Evolutionary conservation across 2,329 filamentous ascomycete species (phyloP), one percentile per base, ranked within the genome.

Genomic region (Ceratocystis papillata): DNA sequence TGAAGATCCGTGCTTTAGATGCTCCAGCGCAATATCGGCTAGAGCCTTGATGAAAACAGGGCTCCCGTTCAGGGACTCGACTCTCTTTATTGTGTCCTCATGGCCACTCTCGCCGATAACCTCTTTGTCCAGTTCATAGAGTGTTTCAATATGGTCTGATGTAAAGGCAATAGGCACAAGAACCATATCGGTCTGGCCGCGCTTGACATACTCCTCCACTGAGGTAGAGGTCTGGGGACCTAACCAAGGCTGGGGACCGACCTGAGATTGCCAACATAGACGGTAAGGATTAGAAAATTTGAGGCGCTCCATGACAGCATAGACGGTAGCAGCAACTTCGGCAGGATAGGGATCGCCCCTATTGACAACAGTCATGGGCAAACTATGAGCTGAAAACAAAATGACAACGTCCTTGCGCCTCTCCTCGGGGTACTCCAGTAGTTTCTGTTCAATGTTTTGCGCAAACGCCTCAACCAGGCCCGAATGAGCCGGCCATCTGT

Each of bases 351-450:
- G 89, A 72, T 99, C 94, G 68, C 94, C 86, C 80, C 93, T 83
- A 77, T 99, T 99, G 65, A 99, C 92, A 7, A 99, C 94, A 65
- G 87, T 88, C 94, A 99, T 99, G 46, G 94, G 94, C 70, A 99
- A 78, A 72, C 90, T 96, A 78, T 99, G 94, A 1, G 94, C 94
- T 2, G 92, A 96, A 76, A 96, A 99, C 17, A 99, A 80, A 46
- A 99, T 77, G 2, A 97, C 87, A 0, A 93, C 94, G 68, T 90
- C 80, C 67, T 89, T 85, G 70, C 92, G 81, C 70, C 86, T 82
- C 69, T 94, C 90, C 72, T 87, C 83, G 0, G 93, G 90, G 71
- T 97, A 99, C 69, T 89, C 88, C 33, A 83, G 81, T 50, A 99
- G 79, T 72, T 89, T 91, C 65, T 85, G 86, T 76, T 96, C 89